A percentile compares a stretch with the other conserved stretches of the same genome.
These are phyloP conservation scores for Sporothrix curviconia DNA, from an alignment of 2,329 filamentous ascomycete genomes.

Conservation along the genomic window DNA sequence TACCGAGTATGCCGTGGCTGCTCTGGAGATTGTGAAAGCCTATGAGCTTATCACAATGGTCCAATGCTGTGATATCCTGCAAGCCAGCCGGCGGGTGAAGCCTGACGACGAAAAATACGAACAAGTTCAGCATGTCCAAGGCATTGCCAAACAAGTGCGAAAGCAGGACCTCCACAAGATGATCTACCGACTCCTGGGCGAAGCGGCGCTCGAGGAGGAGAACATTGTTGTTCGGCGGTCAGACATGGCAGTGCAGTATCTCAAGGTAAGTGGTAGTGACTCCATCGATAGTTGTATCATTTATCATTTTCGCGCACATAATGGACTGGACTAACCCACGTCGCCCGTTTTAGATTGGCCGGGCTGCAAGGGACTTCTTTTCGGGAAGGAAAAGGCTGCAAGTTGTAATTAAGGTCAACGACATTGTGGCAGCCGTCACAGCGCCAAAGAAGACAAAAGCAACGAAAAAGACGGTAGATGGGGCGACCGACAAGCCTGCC, in stretches of 20 bases:
- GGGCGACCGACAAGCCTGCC: background rate
- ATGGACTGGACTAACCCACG: no score
- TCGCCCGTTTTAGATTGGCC: conserved; percentile 37
- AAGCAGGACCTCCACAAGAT: conserved; percentile 75
- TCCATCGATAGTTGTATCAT: no score
- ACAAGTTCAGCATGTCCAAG: conserved; percentile 50
- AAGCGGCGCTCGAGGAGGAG: conserved; percentile 66
- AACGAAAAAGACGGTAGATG: background rate
- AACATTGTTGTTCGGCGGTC: conserved; percentile 58
- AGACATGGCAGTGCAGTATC: conserved; percentile 71
- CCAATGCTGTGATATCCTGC: conserved; percentile 78
- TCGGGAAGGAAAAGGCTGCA: conserved; percentile 38
- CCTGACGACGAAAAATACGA: background rate
- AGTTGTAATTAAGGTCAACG: conserved; percentile 33
- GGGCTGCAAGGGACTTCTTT: conserved; percentile 37
- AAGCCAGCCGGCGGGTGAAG: conserved; percentile 56
- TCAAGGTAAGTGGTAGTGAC: conserved; percentile 48
- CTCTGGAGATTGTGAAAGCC: conserved; percentile 60
- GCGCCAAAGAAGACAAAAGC: background rate
- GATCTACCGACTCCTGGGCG: conserved; percentile 68
- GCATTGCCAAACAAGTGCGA: conserved; percentile 62
- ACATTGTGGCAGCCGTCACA: conserved; percentile 6
- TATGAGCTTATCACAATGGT: conserved; percentile 61
- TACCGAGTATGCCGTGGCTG: conserved; percentile 64
- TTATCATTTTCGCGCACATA: no score